Conservation (phyloP, 2,329 filamentous ascomycete genomes). For the Elsinoe fawcettii region DNA sequence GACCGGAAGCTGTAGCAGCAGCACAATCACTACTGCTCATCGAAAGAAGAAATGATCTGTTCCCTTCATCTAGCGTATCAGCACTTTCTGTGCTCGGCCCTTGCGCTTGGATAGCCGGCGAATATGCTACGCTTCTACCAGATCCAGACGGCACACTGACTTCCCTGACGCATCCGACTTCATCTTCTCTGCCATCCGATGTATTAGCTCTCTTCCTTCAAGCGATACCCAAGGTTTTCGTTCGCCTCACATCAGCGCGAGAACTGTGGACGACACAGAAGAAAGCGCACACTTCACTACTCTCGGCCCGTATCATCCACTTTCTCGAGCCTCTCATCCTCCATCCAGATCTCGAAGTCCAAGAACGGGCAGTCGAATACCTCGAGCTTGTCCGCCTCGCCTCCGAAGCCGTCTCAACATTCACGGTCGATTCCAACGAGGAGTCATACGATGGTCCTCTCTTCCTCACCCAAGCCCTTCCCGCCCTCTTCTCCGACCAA, state of each 20-base stretch:
- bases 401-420: conserved; percentile 67
- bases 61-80: conserved; percentile 43
- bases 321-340: conserved; percentile 69
- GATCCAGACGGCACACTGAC: conserved; percentile 65
- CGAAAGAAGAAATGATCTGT: conserved; percentile 52
- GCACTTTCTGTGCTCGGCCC: conserved; percentile 62
- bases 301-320: conserved; percentile 74
- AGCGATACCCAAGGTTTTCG: conserved; percentile 77
- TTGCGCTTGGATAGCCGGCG: conserved; percentile 77
- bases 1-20: conserved; percentile 70
- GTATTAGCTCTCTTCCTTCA: conserved; percentile 76
- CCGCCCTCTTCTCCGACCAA: conserved; percentile 74
- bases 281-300: conserved; percentile 65
- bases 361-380: conserved; percentile 89
- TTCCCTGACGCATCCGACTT: conserved; percentile 62
- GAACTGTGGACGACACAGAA: conserved; percentile 63
- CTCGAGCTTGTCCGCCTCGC: conserved; percentile 81
- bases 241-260: conserved; percentile 58
- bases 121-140: conserved; percentile 68
- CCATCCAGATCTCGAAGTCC: conserved; percentile 85
- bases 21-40: conserved; percentile 66
- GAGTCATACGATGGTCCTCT: conserved; percentile 73
- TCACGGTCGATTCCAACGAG: conserved; percentile 48
- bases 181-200: conserved; percentile 50
- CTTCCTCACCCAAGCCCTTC: conserved; percentile 82